phyloP scores from a whole-genome alignment of 805 yeast species.

The Spathaspora passalidarum region DNA sequence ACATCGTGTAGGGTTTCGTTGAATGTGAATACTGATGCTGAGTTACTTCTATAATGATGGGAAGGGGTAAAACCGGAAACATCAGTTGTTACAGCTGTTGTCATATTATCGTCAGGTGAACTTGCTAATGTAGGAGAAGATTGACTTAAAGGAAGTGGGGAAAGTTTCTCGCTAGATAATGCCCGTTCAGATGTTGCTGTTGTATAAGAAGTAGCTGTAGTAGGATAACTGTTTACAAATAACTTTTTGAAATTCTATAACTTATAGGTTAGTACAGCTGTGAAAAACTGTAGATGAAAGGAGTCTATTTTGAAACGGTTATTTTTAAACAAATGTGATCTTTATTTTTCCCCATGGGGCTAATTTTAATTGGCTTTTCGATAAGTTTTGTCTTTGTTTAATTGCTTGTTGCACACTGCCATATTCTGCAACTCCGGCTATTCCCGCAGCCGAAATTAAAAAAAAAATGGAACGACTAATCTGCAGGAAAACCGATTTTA shows the following conservation, averaged over 20 bases:
- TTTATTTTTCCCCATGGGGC: background rate
- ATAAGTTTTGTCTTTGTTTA: background rate
- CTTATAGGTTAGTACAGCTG: constrained; percentile 1
- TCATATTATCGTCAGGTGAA: background rate
- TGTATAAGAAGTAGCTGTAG: constrained; percentile 7
- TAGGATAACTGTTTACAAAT: constrained; percentile 4
- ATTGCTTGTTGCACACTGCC: background rate
- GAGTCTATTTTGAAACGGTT: background rate
- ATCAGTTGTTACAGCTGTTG: background rate
- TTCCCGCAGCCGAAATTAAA: too few relatives aligned
- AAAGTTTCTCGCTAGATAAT: constrained; percentile 1
- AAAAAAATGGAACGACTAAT: too few relatives aligned
- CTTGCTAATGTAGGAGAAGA: constrained; percentile 1
- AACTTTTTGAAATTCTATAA: constrained; percentile 8
- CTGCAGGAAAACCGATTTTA: too few relatives aligned
- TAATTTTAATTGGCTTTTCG: background rate
- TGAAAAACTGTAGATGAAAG: background rate
- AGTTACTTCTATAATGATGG: background rate
- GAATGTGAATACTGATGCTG: background rate
- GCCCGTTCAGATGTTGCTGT: constrained; percentile 7
- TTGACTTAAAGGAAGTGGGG: background rate
- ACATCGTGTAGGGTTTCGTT: constrained; percentile 6
- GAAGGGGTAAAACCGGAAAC: background rate
- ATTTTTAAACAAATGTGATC: too few relatives aligned
- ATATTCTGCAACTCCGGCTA: too few relatives aligned